A percentile compares a stretch with the other conserved stretches of the same genome.
Evolutionary conservation across 257 asterid species (phyloP).

Genomic region (Henckelia pumila): DNA sequence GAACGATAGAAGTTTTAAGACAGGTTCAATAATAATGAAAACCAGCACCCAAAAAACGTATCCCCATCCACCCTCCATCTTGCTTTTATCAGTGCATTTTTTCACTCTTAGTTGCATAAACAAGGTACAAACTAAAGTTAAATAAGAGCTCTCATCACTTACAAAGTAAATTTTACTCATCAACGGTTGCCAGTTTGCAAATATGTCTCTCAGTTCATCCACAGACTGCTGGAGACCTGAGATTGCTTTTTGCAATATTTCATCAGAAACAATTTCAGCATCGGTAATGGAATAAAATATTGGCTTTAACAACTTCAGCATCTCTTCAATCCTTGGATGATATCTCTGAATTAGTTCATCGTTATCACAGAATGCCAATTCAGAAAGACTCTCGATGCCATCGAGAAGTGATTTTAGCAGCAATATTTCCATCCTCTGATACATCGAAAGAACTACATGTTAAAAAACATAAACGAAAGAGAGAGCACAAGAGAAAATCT

Average conservation of each 20-base stretch:
- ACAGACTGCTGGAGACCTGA: conserved; percentile 51
- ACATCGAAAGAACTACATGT: conserved; percentile 25
- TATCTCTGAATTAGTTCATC: conserved; percentile 62
- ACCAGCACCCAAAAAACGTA: conserved; percentile 14
- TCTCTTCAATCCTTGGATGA: conserved; percentile 51
- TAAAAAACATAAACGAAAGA: conserved; percentile 12
- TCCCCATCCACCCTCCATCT: conserved; percentile 6
- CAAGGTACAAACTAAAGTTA: conserved; percentile 1
- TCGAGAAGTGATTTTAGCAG: conserved; percentile 61
- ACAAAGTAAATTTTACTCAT: conserved; percentile 88
- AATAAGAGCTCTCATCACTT: conserved; percentile 34
- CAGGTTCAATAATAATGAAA: not conserved
- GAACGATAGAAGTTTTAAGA: conserved; percentile 9
- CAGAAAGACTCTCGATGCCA: conserved; percentile 50
- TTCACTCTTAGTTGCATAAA: conserved; percentile 13
- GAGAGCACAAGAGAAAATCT: conserved; percentile 10
- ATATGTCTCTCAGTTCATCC: conserved; percentile 60
- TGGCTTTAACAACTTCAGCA: conserved; percentile 59
- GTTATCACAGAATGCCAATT: conserved; percentile 49
- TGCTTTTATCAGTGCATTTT: not conserved
- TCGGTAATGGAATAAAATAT: conserved; percentile 54
- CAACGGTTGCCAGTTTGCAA: conserved; percentile 62
- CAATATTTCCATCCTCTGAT: conserved; percentile 77
- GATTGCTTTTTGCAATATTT: conserved; percentile 55
- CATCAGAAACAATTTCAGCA: conserved; percentile 47